These are phyloP conservation scores for Vaccinium corymbosum DNA, from an alignment of 148 eudicot genomes.

Conservation along the genomic window DNA sequence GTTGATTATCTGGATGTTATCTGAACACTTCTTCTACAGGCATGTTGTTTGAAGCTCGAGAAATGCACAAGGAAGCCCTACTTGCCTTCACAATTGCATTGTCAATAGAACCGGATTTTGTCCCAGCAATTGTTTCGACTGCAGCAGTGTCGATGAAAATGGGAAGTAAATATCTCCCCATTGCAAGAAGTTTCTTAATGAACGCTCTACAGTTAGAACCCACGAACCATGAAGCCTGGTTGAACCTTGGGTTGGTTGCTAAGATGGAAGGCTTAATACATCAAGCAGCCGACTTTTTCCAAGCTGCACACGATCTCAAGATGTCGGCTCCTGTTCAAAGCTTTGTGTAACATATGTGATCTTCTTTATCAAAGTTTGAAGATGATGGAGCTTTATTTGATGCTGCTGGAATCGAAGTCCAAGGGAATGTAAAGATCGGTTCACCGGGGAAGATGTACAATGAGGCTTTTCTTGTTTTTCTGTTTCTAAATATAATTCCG, in stretches of 20 bases:
- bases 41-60: conserved; percentile 42
- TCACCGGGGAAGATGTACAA: background rate
- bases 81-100: conserved; percentile 57
- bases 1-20: background rate
- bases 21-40: conserved; percentile 33
- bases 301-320: conserved; percentile 83
- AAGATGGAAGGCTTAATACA: conserved; percentile 64
- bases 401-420: background rate
- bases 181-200: conserved; percentile 75
- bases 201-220: conserved; percentile 73
- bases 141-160: conserved; percentile 53
- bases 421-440: background rate
- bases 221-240: conserved; percentile 75
- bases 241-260: conserved; percentile 61
- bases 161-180: conserved; percentile 39
- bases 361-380: background rate
- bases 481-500: background rate
- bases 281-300: conserved; percentile 87
- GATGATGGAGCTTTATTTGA: background rate
- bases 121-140: conserved; percentile 64
- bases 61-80: conserved; percentile 54
- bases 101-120: conserved; percentile 68
- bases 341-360: conserved; percentile 13
- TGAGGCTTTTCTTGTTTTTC: background rate
- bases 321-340: conserved; percentile 70